Base-by-base conservation (phyloP, 345 rosid genomes). In the Punica granatum region DNA sequence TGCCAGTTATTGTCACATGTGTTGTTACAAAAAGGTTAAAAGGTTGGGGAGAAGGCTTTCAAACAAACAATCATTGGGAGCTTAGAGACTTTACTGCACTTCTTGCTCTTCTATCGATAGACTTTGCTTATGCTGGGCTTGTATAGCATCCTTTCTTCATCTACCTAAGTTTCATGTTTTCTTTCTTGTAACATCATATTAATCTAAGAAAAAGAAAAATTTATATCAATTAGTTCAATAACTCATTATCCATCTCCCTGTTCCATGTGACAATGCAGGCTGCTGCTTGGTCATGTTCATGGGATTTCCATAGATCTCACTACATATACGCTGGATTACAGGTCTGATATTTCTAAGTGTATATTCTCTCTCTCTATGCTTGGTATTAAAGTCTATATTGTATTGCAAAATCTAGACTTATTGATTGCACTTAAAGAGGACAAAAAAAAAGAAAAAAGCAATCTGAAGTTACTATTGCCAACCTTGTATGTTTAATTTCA, bases 1-100 rank as follows among this genome's bases (percentile, higher is more conserved):
- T 94, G 99, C 99, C 99, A 72, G 90, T 96, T 75, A 93, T 89
- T 70, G 97, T 91, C 67, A 94, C 99, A 60, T 94, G 99, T 85
- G 89, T 91, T 69, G 97, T 94, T 59, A 92, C 98, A 12, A 94
- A 81, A 81, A 81, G n/a, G n/a, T n/a, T n/a, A n/a, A n/a, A n/a
- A n/a, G 88, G 85, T 81, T 94, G 75, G 99, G 99, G 72, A 89
- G 81, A 84, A 88, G 90, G 82, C 75, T 86, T 75, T 77, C 92
- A 1, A 97, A 91, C n/a, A n/a, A n/a, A n/a, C 82, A 88, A 94
- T 81, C 98, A 94, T 76, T 94, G 99, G 99, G 96, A 91, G 65
- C 95, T 94, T 58, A 83, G 99, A 80, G 90, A 89, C 78, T 94
- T 86, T 79, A 76, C 98, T 0, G 93, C 98, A 49, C 85, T 79